Base-by-base conservation (phyloP, 371 early-diverging fungal species). In the Lichtheimia hyalospora region DNA sequence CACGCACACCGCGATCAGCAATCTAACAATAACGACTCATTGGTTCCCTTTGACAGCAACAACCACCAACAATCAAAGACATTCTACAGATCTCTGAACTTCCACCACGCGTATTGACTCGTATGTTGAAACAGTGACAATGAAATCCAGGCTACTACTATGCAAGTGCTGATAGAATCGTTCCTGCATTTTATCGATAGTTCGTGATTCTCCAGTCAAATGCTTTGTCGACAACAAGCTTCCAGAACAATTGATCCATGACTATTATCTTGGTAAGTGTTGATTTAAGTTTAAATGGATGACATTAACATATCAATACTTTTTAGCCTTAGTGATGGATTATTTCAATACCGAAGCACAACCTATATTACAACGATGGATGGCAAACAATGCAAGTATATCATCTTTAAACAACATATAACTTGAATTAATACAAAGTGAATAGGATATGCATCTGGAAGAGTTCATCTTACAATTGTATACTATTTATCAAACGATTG, bases 161-260 rank as follows among this genome's bases (percentile, higher is more conserved):
- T 15, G 52, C 13, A 3, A 2, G 6, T 51, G 43, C n/a, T 13
- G n/a, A 42, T 46, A 14, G 2, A 4, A 21, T 20, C 18, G 25
- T 39, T 12, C 53, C 34, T 53, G n/a, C 44, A 24, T 39, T 44
- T 23, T 14, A 5, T 40, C 34, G 20, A 21, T 54, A 63, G 64
- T 63, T n/a, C 58, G 64, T 15, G 64, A 63, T 59, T 63, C 64
- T 2, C 64, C 64, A 16, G 42, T 63, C 34, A 58, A 49, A 34
- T 58, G 53, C 27, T 54, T 63, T 14, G 21, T 55, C 41, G 64
- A 63, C 48, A 20, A 39, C 1, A 53, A 41, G 28, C 54, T 63
- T 13, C 64, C 64, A 4, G 34, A 58, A 15, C 24, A 50, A 6
- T 39, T 63, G 18, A 34, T 58, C 18, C 58, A 58, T 21, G 64